Evolutionary conservation across 1,284 basidiomycete genomes (phyloP).

Genomic region (Microstroma glucosiphilum): DNA sequence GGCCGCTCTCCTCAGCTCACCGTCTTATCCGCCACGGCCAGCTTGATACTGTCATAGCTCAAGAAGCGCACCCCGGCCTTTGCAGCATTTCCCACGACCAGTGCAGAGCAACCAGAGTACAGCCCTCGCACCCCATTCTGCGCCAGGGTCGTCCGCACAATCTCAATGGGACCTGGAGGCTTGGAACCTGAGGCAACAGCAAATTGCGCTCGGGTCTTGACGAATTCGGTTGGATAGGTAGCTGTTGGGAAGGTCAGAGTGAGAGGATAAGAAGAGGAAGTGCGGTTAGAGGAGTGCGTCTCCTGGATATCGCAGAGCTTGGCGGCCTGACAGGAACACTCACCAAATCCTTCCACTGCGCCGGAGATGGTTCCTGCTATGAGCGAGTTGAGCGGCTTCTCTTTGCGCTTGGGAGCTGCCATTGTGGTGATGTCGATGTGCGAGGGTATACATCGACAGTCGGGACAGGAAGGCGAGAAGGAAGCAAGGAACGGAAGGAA

Average conservation of each 20-base stretch:
- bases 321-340: neutral
- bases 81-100: slow-evolving; percentile 27
- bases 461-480: neutral
- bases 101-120: slow-evolving; percentile 29
- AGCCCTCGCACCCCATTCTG: slow-evolving; percentile 35
- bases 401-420: slow-evolving; percentile 13
- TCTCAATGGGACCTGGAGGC: slow-evolving; percentile 40
- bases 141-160: slow-evolving; percentile 34
- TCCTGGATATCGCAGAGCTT: neutral
- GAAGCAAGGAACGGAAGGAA: neutral
- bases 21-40: slow-evolving; percentile 48
- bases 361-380: slow-evolving; percentile 80
- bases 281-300: neutral
- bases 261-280: neutral
- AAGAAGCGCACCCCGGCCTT: slow-evolving; percentile 84
- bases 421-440: neutral
- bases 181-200: slow-evolving; percentile 27
- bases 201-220: slow-evolving; percentile 62
- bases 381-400: slow-evolving; percentile 25
- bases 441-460: neutral
- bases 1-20: slow-evolving; percentile 49
- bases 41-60: slow-evolving; percentile 87
- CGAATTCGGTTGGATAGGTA: slow-evolving; percentile 79
- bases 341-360: slow-evolving; percentile 67
- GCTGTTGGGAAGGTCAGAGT: slow-evolving; percentile 15